Conservation (phyloP, 345 rosid species). For the Arabis hirsuta region DNA sequence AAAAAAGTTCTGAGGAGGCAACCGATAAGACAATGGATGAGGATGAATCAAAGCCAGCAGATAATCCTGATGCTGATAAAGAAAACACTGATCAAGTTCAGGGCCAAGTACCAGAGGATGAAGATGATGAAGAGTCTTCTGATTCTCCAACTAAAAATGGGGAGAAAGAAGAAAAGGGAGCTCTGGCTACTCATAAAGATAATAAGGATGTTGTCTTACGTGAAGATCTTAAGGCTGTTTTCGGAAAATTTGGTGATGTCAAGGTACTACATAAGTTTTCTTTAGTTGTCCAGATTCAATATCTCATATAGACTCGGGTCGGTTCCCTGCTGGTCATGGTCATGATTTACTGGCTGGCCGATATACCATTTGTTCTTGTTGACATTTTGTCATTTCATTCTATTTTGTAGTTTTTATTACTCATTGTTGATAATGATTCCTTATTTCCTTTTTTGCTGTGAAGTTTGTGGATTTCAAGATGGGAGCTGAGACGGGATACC, state of each 20-base stretch:
- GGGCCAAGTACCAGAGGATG: constrained; percentile 45
- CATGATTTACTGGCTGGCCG: neutral
- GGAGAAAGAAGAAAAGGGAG: constrained; percentile 54
- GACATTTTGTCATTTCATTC: neutral
- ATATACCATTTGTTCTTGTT: neutral
- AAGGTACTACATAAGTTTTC: constrained; percentile 56
- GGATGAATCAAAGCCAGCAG: constrained; percentile 46
- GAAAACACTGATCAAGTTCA: constrained; percentile 50
- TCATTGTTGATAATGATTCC: neutral
- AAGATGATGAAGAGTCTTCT: constrained; percentile 52
- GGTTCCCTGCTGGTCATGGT: neutral
- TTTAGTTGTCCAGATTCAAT: constrained; percentile 9
- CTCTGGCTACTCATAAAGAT: constrained; percentile 54
- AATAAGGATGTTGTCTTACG: constrained; percentile 76
- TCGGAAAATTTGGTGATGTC: constrained; percentile 74
- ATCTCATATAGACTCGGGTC: neutral
- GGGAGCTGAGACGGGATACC: constrained; percentile 77
- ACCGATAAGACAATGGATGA: constrained; percentile 38
- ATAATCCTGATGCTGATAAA: constrained; percentile 44
- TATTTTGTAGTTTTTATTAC: neutral
- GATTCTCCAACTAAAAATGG: constrained; percentile 49
- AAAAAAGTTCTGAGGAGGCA: constrained; percentile 46
- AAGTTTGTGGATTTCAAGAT: constrained; percentile 88
- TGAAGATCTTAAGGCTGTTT: constrained; percentile 84
- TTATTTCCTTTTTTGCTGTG: constrained; percentile 9